Base-by-base conservation (phyloP, 1,139 yeast species). In the Casaregolazyma suthepensis region DNA sequence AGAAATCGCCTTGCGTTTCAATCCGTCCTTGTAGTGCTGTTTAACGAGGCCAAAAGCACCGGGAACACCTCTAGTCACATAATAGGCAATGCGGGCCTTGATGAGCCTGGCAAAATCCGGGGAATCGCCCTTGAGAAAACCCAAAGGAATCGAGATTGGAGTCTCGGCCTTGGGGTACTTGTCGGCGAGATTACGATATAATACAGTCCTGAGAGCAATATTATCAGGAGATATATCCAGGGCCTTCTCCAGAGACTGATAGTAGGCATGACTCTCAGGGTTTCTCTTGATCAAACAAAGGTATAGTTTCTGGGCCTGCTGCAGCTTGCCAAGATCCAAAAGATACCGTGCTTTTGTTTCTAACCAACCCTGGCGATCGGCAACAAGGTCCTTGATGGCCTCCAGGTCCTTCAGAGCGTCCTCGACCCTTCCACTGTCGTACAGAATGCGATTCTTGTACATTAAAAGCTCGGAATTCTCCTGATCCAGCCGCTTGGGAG, bases 151-250 rank as follows among this genome's bases (percentile, higher is more conserved):
- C 60, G 80, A 82, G 59, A 76, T 78, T 37, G 95, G 90, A 31
- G 94, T 85, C 65, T 90, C 96, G 1, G 95, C 82, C 59, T 79
- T 81, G 43, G 98, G 98, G 68, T 89, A 93, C 63, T 87, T 84
- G 48, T 66, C 70, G 1, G 80, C 77, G 58, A 91, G 73, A 60
- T 81, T 83, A 50, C 77, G 79, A 66, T 89, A 90, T 54, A 90
- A 71, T 42, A 61, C 61, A 19, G 55, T 54, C 18, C 68, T 63
- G 50, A 64, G 57, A 37, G 59, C 49, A 17, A 48, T 52, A 49
- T 70, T 63, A 31, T 61, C 64, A 38, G 66, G 63, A 15, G 70
- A 67, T 44, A 77, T 66, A 40, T 68, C 68, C 57, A 87, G 74
- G 1, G 90, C 74, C 45, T 76, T 68, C 65, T 91, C 96, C 57